A percentile compares a stretch with the other conserved stretches of the same genome.
phyloP scores from a whole-genome alignment of 2,329 filamentous ascomycete genomes.

The Trichoderma guizhouense region DNA sequence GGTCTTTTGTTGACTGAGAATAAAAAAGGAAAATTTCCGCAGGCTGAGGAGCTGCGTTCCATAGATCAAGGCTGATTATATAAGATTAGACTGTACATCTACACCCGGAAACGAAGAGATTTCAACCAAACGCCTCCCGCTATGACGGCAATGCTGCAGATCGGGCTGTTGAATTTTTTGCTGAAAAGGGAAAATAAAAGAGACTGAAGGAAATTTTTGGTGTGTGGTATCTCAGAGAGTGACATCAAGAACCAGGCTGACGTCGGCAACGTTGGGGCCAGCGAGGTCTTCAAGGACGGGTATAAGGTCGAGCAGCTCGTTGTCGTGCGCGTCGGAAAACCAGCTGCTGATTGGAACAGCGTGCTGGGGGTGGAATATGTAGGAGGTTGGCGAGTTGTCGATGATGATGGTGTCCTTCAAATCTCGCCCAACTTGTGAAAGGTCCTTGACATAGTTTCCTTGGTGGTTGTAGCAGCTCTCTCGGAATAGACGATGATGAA shows the following conservation, averaged over 20 bases:
- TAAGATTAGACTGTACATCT: constrained; percentile 54
- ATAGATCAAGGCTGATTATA: constrained; percentile 35
- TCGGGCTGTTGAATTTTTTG: constrained; percentile 33
- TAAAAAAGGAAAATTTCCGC: neutral
- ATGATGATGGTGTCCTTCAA: constrained; percentile 98
- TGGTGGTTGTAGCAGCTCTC: constrained; percentile 99
- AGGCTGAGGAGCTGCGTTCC: constrained; percentile 13
- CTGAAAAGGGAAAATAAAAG: constrained; percentile 31
- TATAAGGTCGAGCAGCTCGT: constrained; percentile 95
- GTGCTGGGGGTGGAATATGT: constrained; percentile 99
- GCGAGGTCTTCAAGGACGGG: constrained; percentile 97
- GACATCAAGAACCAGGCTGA: constrained; percentile 96
- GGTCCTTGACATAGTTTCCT: constrained; percentile 98
- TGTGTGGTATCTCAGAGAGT: constrained; percentile 54
- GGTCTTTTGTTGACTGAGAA: constrained; percentile 2
- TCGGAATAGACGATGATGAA: constrained; percentile 93
- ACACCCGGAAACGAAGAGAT: constrained; percentile 45
- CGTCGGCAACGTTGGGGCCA: constrained; percentile 82
- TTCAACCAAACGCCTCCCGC: constrained; percentile 54
- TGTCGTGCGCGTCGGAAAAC: constrained; percentile 99
- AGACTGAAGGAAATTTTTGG: constrained; percentile 24
- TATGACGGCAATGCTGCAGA: constrained; percentile 45
- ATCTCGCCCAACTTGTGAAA: constrained; percentile 94
- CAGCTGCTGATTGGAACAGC: constrained; percentile 99
- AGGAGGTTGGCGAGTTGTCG: constrained; percentile 97